A percentile compares a stretch with the other conserved stretches of the same genome.
Evolutionary conservation across 2,329 filamentous ascomycete species (phyloP).

Genomic region (Colletotrichum graminicola): DNA sequence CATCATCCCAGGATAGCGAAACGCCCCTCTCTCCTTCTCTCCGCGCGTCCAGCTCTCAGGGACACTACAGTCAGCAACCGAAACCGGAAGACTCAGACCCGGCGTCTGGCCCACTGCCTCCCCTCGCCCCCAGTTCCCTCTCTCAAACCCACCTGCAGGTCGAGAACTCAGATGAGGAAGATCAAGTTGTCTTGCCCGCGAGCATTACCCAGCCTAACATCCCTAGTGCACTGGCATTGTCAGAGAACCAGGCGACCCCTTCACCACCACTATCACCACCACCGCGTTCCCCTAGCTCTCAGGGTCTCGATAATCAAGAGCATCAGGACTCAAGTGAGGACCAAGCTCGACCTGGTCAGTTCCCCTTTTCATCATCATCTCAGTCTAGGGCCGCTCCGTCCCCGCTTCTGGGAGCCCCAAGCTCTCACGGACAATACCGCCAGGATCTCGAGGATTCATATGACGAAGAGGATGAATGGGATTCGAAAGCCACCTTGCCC

Average conservation of each 20-base stretch:
- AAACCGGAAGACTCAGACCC: constrained; percentile 15
- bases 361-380: constrained; percentile 41
- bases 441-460: constrained; percentile 21
- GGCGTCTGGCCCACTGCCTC: constrained; percentile 12
- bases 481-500: constrained; percentile 30
- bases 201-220: neutral
- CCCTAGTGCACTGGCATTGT: constrained; percentile 8
- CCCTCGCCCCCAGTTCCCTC: constrained; percentile 11
- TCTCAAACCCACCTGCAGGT: constrained; percentile 15
- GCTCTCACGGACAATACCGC: constrained; percentile 22
- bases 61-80: constrained; percentile 1
- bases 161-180: constrained; percentile 26
- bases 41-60: constrained; percentile 21
- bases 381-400: constrained; percentile 26
- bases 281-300: constrained; percentile 24
- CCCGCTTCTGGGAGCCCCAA: constrained; percentile 21
- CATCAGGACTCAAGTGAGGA: constrained; percentile 39
- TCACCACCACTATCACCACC: constrained; percentile 22
- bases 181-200: constrained; percentile 26
- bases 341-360: constrained; percentile 41
- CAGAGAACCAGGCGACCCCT: constrained; percentile 6
- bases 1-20: constrained; percentile 18
- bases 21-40: constrained; percentile 2
- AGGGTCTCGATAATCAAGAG: constrained; percentile 38
- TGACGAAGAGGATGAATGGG: constrained; percentile 34